A percentile compares a stretch with the other conserved stretches of the same genome.
phyloP scores from a whole-genome alignment of 164 flowering plant species.

The Platanus orientalis region DNA sequence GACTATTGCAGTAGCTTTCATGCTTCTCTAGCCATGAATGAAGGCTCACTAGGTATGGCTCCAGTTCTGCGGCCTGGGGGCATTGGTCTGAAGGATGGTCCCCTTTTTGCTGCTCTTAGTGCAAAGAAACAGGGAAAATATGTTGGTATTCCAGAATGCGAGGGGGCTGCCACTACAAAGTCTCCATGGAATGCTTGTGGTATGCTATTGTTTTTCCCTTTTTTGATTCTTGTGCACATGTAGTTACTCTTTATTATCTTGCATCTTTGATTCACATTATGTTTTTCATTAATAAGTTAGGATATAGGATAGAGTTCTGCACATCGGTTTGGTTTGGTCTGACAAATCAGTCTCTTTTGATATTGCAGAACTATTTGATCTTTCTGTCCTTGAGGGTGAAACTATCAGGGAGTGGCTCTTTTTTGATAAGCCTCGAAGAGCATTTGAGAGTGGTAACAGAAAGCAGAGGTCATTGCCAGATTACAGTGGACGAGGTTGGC shows the following conservation, averaged over 20 bases:
- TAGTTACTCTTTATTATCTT: neutral
- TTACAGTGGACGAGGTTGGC: constrained; percentile 99
- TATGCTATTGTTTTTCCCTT: constrained; percentile 20
- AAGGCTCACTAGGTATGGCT: constrained; percentile 91
- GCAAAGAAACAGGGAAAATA: constrained; percentile 71
- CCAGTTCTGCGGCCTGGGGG: constrained; percentile 95
- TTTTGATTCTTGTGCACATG: neutral
- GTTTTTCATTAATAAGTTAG: neutral
- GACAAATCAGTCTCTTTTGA: constrained; percentile 8
- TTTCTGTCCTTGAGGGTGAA: constrained; percentile 79
- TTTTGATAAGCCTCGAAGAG: constrained; percentile 96
- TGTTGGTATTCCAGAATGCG: constrained; percentile 97
- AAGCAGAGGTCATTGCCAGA: constrained; percentile 98
- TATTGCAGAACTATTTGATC: constrained; percentile 88
- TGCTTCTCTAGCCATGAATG: constrained; percentile 71
- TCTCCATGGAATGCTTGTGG: constrained; percentile 99
- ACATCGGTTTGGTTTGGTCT: too few relatives aligned
- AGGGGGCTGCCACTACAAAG: constrained; percentile 96
- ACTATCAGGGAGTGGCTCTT: constrained; percentile 97
- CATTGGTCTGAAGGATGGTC: constrained; percentile 46
- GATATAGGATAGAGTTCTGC: too few relatives aligned
- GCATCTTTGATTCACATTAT: neutral
- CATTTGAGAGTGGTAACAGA: constrained; percentile 96
- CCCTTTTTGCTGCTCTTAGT: too few relatives aligned
- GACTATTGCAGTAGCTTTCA: constrained; percentile 92